Percentiles rank a stretch among this genome's conserved stretches.
Evolutionary conservation across 2,329 filamentous ascomycete species (phyloP).

Genomic region (Botrytis fabae): DNA sequence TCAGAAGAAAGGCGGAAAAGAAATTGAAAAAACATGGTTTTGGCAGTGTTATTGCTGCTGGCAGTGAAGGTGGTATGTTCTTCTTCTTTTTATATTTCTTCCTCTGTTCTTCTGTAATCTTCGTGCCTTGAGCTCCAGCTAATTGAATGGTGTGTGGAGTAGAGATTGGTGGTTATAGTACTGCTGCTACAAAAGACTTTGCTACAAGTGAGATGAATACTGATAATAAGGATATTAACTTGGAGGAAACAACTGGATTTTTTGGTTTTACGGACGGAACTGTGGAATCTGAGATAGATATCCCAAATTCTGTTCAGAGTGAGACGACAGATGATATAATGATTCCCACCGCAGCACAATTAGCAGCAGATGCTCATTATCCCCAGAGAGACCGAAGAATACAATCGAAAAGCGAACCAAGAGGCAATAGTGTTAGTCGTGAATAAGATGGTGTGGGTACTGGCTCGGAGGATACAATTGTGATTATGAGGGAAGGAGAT

Average conservation of each 20-base stretch:
- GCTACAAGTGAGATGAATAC: background rate
- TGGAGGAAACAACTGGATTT: background rate
- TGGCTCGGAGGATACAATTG: background rate
- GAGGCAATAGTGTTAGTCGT: background rate
- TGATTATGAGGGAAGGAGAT: background rate
- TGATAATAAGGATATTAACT: background rate
- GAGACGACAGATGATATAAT: background rate
- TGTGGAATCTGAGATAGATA: background rate
- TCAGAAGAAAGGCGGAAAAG: background rate
- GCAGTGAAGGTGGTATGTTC: background rate
- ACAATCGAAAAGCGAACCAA: background rate
- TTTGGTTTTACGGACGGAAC: background rate
- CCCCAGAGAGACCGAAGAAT: background rate
- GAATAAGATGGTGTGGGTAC: background rate
- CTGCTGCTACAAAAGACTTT: background rate
- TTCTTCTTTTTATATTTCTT: background rate
- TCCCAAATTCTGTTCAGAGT: background rate
- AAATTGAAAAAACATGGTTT: slow-evolving; percentile 1
- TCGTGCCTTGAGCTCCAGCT: background rate
- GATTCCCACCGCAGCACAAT: too few species aligned
- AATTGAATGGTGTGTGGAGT: background rate
- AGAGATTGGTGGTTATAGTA: background rate
- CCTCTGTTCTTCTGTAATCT: background rate
- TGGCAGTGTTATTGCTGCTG: background rate
- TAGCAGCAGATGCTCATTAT: background rate